phyloP scores from a whole-genome alignment of 345 rosid genomes.

The Firmiana major region DNA sequence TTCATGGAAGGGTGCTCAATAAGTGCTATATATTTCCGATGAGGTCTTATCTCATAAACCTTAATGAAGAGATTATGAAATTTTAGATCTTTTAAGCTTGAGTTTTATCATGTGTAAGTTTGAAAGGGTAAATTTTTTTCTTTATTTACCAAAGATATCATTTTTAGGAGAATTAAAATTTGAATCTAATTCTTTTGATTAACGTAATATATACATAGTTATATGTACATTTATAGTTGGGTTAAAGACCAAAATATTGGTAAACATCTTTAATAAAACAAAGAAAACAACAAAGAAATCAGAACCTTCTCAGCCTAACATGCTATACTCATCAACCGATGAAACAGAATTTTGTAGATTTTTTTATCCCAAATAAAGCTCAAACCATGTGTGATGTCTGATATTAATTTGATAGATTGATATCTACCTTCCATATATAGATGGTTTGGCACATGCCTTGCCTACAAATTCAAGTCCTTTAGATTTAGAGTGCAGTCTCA shows the following conservation, averaged over 20 bases:
- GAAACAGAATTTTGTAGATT: not conserved
- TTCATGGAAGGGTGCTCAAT: no score
- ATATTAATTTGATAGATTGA: not conserved
- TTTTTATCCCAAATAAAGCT: not conserved
- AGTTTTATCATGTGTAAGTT: no score
- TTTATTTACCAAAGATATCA: no score
- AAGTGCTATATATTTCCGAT: no score
- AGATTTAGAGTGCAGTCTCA: not conserved
- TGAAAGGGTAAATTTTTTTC: no score
- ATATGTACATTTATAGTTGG: no score
- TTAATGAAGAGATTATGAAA: no score
- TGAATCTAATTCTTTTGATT: not conserved
- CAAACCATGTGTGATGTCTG: not conserved
- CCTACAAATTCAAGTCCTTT: constrained; percentile 1
- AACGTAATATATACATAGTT: no score
- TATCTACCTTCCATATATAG: not conserved
- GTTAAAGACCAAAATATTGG: not conserved
- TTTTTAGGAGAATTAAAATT: no score
- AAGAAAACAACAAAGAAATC: not conserved
- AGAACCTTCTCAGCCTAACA: not conserved
- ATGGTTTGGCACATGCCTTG: not conserved
- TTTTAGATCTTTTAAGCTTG: no score
- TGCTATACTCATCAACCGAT: not conserved
- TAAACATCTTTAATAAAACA: not conserved
- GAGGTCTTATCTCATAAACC: no score